Evolutionary conservation across 805 yeast species (phyloP), one percentile per base, ranked within the genome.

Genomic region (Barnettozyma sp.): DNA sequence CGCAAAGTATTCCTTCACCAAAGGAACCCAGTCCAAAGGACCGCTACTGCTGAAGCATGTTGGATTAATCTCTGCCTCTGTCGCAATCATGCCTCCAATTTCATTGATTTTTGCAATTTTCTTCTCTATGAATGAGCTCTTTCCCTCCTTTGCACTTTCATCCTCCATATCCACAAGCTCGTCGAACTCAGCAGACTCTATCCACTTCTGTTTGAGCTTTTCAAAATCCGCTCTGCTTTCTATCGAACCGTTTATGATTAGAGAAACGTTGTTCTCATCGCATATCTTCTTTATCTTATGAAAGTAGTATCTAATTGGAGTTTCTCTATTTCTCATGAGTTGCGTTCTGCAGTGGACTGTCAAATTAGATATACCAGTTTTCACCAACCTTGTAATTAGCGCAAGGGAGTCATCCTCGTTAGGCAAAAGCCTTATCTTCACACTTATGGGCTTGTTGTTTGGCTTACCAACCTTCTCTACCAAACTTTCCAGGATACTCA

Each of bases 21-120:
- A 60, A 18, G 63, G 53, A 18, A 59, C 65, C 83, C 90, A 83
- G 0, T 71, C 62, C 31, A 68, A 54, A 4, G 66, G 66, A 1
- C n/a, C n/a, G n/a, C 22, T 35, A 21, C 24, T 10, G 21, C 57
- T 56, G 55, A 92, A 92, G 25, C 84, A 78, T 1, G 94, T 69
- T 7, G 95, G 92, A 53, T 92, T 88, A 6, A 70, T 53, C 59
- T 92, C 97, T 0, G 97, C 97, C 21, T 77, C 76, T 22, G 85
- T 81, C 1, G 97, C 98, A 50, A 88, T 77, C 98, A 92, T 90
- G 6, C 85, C 88, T 4, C 97, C 95, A n/a, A 81, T 60, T 34
- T 73, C 72, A 2, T 69, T 68, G 1, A 78, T 74, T 46, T 70
- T 35, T 4, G 24, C 15, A 1, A 15, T 33, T 19, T 36, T 36